Conservation (phyloP, 371 early-diverging fungal genomes). For the Mortierella sp. region DNA sequence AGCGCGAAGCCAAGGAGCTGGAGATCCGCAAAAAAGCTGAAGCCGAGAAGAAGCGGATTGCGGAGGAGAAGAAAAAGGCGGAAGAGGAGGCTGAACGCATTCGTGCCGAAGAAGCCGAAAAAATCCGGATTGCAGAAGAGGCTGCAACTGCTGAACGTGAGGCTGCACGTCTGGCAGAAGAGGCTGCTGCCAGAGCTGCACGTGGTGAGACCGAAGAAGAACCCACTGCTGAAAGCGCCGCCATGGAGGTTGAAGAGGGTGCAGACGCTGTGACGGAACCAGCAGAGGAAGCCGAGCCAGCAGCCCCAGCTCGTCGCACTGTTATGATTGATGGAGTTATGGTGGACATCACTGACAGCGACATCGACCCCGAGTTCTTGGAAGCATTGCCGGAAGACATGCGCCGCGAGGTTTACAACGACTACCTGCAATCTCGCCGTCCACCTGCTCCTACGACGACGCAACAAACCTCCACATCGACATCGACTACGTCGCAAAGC, state of each 20-base stretch:
- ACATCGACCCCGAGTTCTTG: constrained; percentile 95
- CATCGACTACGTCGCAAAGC: constrained; percentile 13
- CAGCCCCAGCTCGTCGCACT: constrained; percentile 39
- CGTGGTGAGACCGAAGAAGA: constrained; percentile 55
- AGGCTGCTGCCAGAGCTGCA: constrained; percentile 41
- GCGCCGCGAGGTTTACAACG: constrained; percentile 92
- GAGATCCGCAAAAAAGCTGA: constrained; percentile 71
- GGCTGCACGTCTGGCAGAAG: constrained; percentile 30
- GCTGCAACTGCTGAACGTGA: constrained; percentile 42
- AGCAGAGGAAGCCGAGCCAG: constrained; percentile 59
- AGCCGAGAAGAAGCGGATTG: constrained; percentile 61
- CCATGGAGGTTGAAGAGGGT: constrained; percentile 64
- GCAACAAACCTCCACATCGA: background rate
- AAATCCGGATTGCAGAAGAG: constrained; percentile 38
- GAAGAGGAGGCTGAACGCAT: constrained; percentile 63
- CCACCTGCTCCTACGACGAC: constrained; percentile 38
- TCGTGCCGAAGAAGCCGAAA: constrained; percentile 55
- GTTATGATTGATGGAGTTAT: constrained; percentile 73
- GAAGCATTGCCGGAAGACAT: constrained; percentile 97
- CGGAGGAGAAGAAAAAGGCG: constrained; percentile 68
- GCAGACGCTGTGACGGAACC: constrained; percentile 23
- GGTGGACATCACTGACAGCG: constrained; percentile 94
- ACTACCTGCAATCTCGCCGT: constrained; percentile 75
- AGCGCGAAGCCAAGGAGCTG: constrained; percentile 65
- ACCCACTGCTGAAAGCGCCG: constrained; percentile 48